Evolutionary conservation across 495 filamentous ascomycete genomes (phyloP).

Genomic region (Penicillium canariense): DNA sequence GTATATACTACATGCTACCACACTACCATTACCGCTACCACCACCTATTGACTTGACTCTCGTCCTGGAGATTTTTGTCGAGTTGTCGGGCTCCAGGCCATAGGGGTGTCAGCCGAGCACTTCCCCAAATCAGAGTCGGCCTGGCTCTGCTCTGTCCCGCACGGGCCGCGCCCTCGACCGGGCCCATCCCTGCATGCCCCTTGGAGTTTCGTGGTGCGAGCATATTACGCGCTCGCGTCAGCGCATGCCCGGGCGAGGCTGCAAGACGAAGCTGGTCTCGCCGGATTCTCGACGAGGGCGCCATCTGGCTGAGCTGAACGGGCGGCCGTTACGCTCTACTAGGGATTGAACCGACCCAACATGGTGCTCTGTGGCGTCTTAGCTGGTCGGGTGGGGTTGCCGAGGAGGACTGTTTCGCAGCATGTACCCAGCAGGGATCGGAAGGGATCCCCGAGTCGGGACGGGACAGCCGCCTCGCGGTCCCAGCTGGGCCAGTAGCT

Average conservation of each 20-base stretch:
- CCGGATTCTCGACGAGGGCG: too few species aligned
- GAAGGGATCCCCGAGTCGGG: background rate
- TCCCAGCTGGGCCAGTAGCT: background rate
- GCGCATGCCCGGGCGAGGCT: too few species aligned
- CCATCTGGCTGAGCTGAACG: too few species aligned
- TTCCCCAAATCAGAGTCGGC: background rate
- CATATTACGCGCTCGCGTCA: too few species aligned
- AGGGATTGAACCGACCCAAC: too few species aligned
- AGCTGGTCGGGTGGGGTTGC: background rate
- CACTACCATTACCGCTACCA: background rate
- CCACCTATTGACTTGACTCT: background rate
- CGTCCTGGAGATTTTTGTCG: background rate
- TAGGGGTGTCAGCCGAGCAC: background rate
- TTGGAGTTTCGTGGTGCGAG: background rate
- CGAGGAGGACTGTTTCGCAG: background rate
- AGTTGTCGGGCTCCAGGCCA: background rate
- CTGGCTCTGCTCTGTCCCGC: background rate
- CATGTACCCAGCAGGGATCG: background rate
- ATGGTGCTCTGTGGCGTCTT: too few species aligned
- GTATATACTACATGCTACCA: too few species aligned
- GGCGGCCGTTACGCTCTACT: too few species aligned
- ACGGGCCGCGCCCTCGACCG: background rate
- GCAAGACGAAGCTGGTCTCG: too few species aligned
- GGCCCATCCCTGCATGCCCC: background rate
- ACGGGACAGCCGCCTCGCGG: background rate